Evolutionary conservation across 768 basidiomycete species (phyloP).

Genomic region (Lactifluus rugatus): DNA sequence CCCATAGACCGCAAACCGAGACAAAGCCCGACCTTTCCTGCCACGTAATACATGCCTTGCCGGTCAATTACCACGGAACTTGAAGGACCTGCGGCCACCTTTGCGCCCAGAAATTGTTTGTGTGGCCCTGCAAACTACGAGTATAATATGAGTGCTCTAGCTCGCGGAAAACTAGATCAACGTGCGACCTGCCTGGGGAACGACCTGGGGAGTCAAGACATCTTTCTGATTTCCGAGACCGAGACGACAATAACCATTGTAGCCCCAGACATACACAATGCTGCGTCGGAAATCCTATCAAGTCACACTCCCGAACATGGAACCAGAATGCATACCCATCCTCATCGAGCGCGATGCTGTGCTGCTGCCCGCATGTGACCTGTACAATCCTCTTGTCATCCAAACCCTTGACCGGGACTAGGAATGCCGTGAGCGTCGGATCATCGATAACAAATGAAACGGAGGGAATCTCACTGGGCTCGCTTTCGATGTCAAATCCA

Average conservation of each 20-base stretch:
- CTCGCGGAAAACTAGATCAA: background rate
- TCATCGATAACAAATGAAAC: background rate
- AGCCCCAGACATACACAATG: constrained; percentile 77
- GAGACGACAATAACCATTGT: constrained; percentile 84
- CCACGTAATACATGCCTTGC: constrained; percentile 82
- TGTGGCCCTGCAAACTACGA: constrained; percentile 69
- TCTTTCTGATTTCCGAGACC: constrained; percentile 85
- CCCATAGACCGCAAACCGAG: background rate
- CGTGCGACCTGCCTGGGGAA: constrained; percentile 53
- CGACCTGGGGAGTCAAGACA: constrained; percentile 65
- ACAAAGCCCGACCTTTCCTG: constrained; percentile 48
- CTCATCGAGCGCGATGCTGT: constrained; percentile 70
- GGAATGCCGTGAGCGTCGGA: constrained; percentile 17
- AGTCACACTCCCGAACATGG: background rate
- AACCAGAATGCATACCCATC: constrained; percentile 44
- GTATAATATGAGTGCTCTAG: background rate
- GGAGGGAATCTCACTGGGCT: constrained; percentile 42
- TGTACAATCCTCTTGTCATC: constrained; percentile 69
- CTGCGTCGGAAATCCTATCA: constrained; percentile 30
- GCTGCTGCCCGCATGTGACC: constrained; percentile 82
- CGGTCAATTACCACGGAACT: constrained; percentile 78
- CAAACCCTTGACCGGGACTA: constrained; percentile 69
- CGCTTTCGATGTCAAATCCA: constrained; percentile 65
- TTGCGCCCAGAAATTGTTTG: constrained; percentile 46
- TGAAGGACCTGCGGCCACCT: constrained; percentile 70